phyloP scores from a whole-genome alignment of 2,329 filamentous ascomycete species.

The Phoma herbarum region DNA sequence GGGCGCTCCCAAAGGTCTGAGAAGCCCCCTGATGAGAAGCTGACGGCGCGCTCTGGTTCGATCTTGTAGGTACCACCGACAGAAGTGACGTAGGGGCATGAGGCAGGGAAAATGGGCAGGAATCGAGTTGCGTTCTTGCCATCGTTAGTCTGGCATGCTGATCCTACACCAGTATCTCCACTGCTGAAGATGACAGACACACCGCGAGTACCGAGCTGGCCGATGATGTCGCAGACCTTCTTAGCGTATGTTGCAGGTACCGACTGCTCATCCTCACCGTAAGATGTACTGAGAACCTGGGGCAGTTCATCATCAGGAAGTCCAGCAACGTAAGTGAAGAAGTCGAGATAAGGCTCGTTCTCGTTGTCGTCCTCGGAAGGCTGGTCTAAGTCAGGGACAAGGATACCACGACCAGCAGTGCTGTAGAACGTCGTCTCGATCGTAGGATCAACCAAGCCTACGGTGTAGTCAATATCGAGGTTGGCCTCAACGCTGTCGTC shows the following conservation, averaged over 20 bases:
- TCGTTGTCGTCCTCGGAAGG: conserved; percentile 52
- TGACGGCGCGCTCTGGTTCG: conserved; percentile 51
- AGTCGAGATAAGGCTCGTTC: conserved; percentile 59
- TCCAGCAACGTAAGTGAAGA: conserved; percentile 48
- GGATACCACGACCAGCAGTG: conserved; percentile 56
- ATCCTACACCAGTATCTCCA: conserved; percentile 53
- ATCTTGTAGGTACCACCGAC: conserved; percentile 55
- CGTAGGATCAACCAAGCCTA: conserved; percentile 54
- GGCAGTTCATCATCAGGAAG: conserved; percentile 49
- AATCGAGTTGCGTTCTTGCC: conserved; percentile 56
- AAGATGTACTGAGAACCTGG: conserved; percentile 50
- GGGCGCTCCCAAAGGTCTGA: conserved; percentile 55
- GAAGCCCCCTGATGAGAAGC: conserved; percentile 58
- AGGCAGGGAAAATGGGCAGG: conserved; percentile 57
- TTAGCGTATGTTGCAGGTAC: conserved; percentile 49
- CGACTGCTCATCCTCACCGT: conserved; percentile 53
- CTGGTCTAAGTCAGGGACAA: conserved; percentile 60
- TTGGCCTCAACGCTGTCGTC: conserved; percentile 59
- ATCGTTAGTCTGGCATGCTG: conserved; percentile 57
- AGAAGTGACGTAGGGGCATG: conserved; percentile 59
- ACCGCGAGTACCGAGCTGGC: conserved; percentile 52
- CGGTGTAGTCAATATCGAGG: conserved; percentile 60
- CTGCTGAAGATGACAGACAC: conserved; percentile 53
- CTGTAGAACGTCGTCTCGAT: conserved; percentile 58
- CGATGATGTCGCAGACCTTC: conserved; percentile 52